Conservation (phyloP, 306 rosid genomes). For the Dicorynia guianensis region DNA sequence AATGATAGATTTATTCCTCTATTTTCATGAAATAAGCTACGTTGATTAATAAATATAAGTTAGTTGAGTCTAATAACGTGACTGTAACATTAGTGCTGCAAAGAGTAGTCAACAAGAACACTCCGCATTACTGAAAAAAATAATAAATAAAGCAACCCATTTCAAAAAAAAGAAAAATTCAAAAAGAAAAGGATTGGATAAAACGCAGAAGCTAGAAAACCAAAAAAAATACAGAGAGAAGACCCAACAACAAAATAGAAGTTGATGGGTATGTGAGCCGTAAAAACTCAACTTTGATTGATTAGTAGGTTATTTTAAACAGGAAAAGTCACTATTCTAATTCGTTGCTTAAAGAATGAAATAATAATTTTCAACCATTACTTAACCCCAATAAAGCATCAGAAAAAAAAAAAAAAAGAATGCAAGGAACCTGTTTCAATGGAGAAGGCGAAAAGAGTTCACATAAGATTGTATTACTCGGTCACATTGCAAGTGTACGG, state of each 20-base stretch:
- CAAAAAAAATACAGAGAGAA: background rate
- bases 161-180: background rate
- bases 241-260: constrained; percentile 14
- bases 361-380: background rate
- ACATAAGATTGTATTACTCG: background rate
- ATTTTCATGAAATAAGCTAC: too few relatives aligned
- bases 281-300: constrained; percentile 8
- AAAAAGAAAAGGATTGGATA: background rate
- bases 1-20: too few relatives aligned
- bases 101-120: constrained; percentile 40
- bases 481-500: background rate
- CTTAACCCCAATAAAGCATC: background rate
- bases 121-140: background rate
- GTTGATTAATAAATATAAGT: too few relatives aligned
- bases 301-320: background rate
- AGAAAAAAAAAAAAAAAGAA: background rate
- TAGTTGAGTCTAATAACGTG: too few relatives aligned
- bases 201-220: background rate
- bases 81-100: too few relatives aligned
- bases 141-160: background rate
- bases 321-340: background rate
- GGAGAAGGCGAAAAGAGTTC: constrained; percentile 5
- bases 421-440: background rate
- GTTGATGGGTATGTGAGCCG: constrained; percentile 49
- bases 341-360: constrained; percentile 32